Percentiles rank a stretch among this genome's conserved stretches.
Conservation (phyloP, 805 yeast species). For the Candida alai region DNA sequence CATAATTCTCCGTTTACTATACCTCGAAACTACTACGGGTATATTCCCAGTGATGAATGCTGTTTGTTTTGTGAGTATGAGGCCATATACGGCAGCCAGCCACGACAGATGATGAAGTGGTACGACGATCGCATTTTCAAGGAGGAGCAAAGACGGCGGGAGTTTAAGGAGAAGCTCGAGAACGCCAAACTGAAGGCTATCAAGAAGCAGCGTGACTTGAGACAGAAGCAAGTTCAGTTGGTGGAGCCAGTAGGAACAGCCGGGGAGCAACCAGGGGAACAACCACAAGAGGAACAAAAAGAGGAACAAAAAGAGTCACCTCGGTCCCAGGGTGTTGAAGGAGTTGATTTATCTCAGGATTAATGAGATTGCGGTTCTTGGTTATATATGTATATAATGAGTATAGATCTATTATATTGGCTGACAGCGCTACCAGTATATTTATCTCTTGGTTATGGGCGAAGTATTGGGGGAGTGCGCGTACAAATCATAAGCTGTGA, state of each 20-base stretch:
- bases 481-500: no score
- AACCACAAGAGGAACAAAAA: background rate
- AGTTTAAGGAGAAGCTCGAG: constrained; percentile 34
- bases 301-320: constrained; percentile 1
- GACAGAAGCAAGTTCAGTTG: constrained; percentile 11
- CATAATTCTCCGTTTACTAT: constrained; percentile 4
- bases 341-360: no score
- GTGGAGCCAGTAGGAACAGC: constrained; percentile 5
- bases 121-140: constrained; percentile 33
- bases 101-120: constrained; percentile 49
- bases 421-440: no score
- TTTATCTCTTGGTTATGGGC: no score
- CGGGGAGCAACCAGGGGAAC: background rate
- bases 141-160: constrained; percentile 30
- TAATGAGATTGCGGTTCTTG: no score
- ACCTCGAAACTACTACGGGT: constrained; percentile 8
- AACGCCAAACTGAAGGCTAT: constrained; percentile 34
- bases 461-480: no score
- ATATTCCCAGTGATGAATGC: constrained; percentile 14
- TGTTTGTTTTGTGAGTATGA: constrained; percentile 55
- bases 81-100: constrained; percentile 47
- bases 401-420: no score
- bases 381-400: no score
- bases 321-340: no score
- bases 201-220: constrained; percentile 19